phyloP scores from a whole-genome alignment of 495 filamentous ascomycete genomes.

The Aspergillus cavernicola region DNA sequence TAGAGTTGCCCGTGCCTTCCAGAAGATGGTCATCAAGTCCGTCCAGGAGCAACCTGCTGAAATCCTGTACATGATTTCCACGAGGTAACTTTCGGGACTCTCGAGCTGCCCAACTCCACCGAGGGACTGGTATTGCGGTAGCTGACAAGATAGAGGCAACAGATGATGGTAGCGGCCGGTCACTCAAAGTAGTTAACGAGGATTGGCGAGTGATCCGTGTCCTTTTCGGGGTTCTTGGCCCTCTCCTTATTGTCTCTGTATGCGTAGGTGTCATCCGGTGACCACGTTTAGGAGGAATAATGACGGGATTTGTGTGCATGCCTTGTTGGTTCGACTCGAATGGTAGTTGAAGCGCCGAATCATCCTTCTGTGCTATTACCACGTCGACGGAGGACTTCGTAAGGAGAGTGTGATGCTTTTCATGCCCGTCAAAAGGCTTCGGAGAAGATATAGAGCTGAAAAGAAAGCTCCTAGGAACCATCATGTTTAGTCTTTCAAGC shows the following conservation, averaged over 20 bases:
- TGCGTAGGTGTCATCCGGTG: constrained; percentile 22
- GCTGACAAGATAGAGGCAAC: constrained; percentile 43
- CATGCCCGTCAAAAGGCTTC: constrained; percentile 19
- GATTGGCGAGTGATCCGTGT: constrained; percentile 25
- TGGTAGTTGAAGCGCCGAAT: constrained; percentile 16
- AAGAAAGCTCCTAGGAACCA: constrained; percentile 46
- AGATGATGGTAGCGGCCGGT: constrained; percentile 33
- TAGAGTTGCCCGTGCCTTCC: constrained; percentile 29
- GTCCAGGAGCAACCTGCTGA: constrained; percentile 42
- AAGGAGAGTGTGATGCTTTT: constrained; percentile 14
- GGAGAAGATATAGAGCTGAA: constrained; percentile 32
- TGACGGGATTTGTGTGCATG: constrained; percentile 35
- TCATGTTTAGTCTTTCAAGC: constrained; percentile 28
- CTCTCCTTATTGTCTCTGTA: constrained; percentile 11
- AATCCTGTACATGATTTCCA: constrained; percentile 44
- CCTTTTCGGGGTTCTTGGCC: constrained; percentile 21
- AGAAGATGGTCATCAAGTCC: constrained; percentile 34
- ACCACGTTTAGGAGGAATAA: constrained; percentile 41
- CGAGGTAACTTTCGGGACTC: constrained; percentile 36
- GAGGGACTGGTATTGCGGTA: constrained; percentile 42
- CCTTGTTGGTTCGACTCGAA: constrained; percentile 7
- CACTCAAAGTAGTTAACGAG: constrained; percentile 30
- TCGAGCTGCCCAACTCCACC: constrained; percentile 30
- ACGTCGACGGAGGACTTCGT: constrained; percentile 2
- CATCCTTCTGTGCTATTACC: constrained; percentile 5